Conservation (phyloP, 1,284 basidiomycete genomes). For the Gymnopus androsaceus region DNA sequence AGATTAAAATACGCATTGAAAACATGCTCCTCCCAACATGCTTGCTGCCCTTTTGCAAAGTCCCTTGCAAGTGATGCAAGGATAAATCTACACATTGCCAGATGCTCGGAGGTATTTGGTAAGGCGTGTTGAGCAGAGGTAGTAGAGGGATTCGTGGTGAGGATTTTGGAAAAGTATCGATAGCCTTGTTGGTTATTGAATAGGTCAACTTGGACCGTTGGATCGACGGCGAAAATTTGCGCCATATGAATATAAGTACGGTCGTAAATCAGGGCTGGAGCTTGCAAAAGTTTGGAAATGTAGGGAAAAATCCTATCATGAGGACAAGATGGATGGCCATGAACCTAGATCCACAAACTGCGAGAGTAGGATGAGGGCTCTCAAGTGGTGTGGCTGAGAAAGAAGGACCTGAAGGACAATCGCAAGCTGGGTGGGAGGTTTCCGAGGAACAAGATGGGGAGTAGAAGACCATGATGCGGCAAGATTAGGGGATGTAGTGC, state of each 20-base stretch:
- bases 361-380: constrained; percentile 94
- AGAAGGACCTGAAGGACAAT: constrained; percentile 97
- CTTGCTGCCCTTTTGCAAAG: constrained; percentile 83
- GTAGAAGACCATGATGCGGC: constrained; percentile 9
- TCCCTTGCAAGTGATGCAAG: constrained; percentile 91
- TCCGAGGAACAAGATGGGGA: constrained; percentile 74
- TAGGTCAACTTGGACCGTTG: constrained; percentile 89
- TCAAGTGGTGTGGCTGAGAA: constrained; percentile 93
- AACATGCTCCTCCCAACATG: constrained; percentile 83
- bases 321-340: constrained; percentile 96
- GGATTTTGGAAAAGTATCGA: constrained; percentile 86
- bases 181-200: constrained; percentile 80
- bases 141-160: constrained; percentile 59
- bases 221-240: constrained; percentile 93
- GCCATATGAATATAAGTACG: constrained; percentile 99
- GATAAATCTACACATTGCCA: constrained; percentile 99
- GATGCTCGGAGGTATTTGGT: constrained; percentile 94
- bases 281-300: constrained; percentile 94
- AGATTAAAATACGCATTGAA: constrained; percentile 90
- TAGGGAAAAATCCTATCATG: constrained; percentile 99
- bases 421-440: constrained; percentile 94
- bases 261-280: constrained; percentile 94
- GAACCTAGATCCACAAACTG: constrained; percentile 98
- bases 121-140: constrained; percentile 55
- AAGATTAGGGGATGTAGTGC: constrained; percentile 9